phyloP scores from a whole-genome alignment of 129 eudicot species.

The Flaveria robusta region DNA sequence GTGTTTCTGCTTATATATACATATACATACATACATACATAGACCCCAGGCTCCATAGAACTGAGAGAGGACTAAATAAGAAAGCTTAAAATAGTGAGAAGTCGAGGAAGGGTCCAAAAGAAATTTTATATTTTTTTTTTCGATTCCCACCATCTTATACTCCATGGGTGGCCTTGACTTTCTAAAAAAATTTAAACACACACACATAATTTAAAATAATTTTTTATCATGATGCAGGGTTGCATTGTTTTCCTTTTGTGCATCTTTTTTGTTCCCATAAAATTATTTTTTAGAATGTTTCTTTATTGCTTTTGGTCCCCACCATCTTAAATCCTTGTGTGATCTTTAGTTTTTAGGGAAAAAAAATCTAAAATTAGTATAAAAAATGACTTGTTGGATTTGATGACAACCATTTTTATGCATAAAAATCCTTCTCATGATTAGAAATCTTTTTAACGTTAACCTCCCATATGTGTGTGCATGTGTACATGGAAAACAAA shows the following conservation, averaged over 20 bases:
- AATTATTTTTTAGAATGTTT: neutral
- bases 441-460: neutral
- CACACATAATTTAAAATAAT: neutral
- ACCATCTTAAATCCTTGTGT: neutral
- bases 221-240: neutral
- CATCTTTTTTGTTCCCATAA: neutral
- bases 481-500: no score
- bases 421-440: neutral
- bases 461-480: neutral
- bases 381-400: neutral
- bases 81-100: neutral
- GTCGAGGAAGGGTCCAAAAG: neutral
- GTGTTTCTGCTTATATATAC: constrained; percentile 9
- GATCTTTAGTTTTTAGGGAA: neutral
- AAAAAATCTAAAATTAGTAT: neutral
- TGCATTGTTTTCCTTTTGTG: neutral
- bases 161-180: neutral
- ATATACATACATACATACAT: neutral
- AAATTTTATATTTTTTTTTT: neutral
- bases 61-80: neutral
- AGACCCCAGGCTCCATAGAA: no score
- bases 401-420: no score
- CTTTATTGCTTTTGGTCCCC: neutral
- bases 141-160: neutral
- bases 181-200: neutral